Evolutionary conservation across 305 asterid genomes (phyloP), one percentile per base, ranked within the genome.

Genomic region (Rubia tinctorum): DNA sequence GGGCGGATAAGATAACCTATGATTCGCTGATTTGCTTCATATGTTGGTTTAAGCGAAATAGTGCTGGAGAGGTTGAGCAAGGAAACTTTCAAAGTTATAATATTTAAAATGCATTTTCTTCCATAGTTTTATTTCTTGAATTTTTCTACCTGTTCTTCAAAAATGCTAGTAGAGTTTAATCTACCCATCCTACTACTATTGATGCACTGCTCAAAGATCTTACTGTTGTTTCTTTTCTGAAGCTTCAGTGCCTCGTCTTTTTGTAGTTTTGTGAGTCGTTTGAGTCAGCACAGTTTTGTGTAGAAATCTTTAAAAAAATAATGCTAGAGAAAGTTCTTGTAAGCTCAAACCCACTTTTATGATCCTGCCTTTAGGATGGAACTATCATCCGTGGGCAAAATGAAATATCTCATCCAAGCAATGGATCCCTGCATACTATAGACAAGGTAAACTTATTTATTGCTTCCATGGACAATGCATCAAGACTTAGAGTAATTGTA

Each of bases 321-420:
- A 18, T 65, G 47, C 17, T 18, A 39, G 69, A 39, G 20, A 37
- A 65, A 39, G 44, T 39, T 66, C 53, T 66, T 40, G 5, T 66
- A 5, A 18, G 30, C 70, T 34, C 27, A 39, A 39, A 22, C 42
- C n/a, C 55, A n/a, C 71, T 42, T 66, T 66, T 42, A 66, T 40
- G 18, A 39, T 66, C 30, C 53, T 66, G 76, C 73, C 68, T 86
- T 69, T 75, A 95, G 99, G 97, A 95, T 88, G 98, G 92, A 80
- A 90, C 95, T 30, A 85, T 92, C 72, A 89, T 92, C 68, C 90
- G 98, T 51, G 98, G 99, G 71, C 98, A 94, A 83, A 94, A 94
- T 80, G 92, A 88, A 82, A 94, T 92, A 83, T 94, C 99, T 72
- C 99, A 94, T 83, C 99, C 99, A 49, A 80, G 89, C 77, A 82